Base-by-base conservation (phyloP, 768 basidiomycete species). In the Lentinus brumalis region DNA sequence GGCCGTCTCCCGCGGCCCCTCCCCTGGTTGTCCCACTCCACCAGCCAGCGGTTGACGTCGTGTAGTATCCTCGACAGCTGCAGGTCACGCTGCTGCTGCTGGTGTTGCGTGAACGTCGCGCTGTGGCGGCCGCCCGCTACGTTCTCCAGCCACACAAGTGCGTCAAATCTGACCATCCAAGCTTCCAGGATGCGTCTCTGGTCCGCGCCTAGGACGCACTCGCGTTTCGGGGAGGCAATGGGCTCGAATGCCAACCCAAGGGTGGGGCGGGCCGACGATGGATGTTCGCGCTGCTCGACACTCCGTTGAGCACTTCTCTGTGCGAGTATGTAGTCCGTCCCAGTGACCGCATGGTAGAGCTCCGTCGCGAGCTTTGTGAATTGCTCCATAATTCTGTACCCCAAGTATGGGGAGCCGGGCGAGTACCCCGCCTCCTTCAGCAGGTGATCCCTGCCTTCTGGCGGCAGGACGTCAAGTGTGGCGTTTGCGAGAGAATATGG, bases 61-160 rank as follows among this genome's bases (percentile, higher is more conserved):
- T 45, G 44, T 1, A 45, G 44, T 21, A 45, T 45, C 44, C 44
- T 16, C n/a, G 44, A 45, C 4, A 45, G 16, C 44, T 45, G 44
- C 44, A 45, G n/a, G 44, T 45, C 44, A 16, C 44, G 44, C 44
- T 45, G 44, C n/a, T 45, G 44, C 21, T 45, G 44, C 44, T 45
- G 44, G 16, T 45, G 44, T 21, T 45, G 44, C 9, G 44, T 16
- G 44, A 45, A 45, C 4, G 44, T 2, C 7, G n/a, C 16, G 44
- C 16, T 21, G 44, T 45, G n/a, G 7, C 44, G 16, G n/a, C 44
- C 44, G 7, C n/a, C n/a, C 44, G 44, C 16, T 16, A 45, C n/a
- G 44, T 45, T n/a, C 29, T 58, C 40, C 16, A 66, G 59, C 69
- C 69, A 70, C 12, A 70, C 47, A 4, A 70, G 60, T 29, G 65